Evolutionary conservation across 345 rosid genomes (phyloP), one percentile per base, ranked within the genome.

Genomic region (Syzygium aqueum): DNA sequence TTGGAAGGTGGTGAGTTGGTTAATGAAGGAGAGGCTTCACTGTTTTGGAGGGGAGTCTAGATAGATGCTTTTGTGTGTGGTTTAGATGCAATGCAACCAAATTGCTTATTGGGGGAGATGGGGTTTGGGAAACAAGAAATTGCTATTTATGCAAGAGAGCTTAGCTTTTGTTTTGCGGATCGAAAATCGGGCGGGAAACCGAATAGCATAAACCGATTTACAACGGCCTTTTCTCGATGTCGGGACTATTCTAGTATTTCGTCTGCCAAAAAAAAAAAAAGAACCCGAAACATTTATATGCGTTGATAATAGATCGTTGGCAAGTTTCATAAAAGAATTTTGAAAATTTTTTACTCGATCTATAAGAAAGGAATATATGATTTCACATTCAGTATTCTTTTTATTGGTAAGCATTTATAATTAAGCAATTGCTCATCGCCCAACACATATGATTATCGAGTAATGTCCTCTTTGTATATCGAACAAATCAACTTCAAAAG

Each of bases 11-110:
- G 37, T 3, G 46, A 86, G 84, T 53, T 19, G 49, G 80, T 73
- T 87, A 27, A 89, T 77, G 82, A 80, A 53, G 90, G 80, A 73
- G 85, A 57, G 86, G 86, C 17, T 30, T 85, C 61, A 86, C 89
- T 87, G 85, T 85, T 90, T 89, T 89, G 87, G 86, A 80, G 87
- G 90, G 87, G 65, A n/a, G 25, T 51, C 80, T 80, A 56, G 77
- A 11, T n/a, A n/a, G n/a, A n/a, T 49, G 30, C 77, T 86, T 88
- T 86, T 0, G 25, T 85, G 49, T 88, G 93, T 77, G 93, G 93
- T 63, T 89, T 2, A 78, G 54, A 53, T 80, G 85, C 30, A 8
- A n/a, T 59, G 77, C 77, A 63, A 11, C 51, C 65, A 37, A 73
- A 73, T 85, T 61, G 40, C 52, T 2, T 37, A 63, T 6, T 59